Evolutionary conservation across 2,329 filamentous ascomycete species (phyloP), one percentile per base, ranked within the genome.

Genomic region (Tolypocladium capitatum): DNA sequence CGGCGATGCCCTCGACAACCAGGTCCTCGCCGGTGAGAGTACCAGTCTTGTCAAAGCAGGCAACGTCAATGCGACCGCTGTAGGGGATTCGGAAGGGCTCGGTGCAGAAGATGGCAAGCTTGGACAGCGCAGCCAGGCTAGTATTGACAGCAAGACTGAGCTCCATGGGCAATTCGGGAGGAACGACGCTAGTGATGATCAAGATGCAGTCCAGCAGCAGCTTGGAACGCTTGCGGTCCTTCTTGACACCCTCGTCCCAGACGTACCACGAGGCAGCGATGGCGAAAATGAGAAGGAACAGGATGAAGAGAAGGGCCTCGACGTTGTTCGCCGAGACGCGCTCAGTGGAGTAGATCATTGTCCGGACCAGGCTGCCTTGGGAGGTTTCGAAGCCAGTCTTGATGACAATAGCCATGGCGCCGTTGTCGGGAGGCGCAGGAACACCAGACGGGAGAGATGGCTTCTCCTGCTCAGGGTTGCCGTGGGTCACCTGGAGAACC

Each of bases 291-390:
- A 95, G 78, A 28, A 98, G 77, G 75, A 98, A 98, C 50, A 98
- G 76, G 55, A 98, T 98, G 72, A 98, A 98, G 51, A 94, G 76
- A n/a, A 98, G 71, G 2, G 92, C 92, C 68, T 98, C 92, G 41
- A 83, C 83, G 61, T 98, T 97, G 70, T 96, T 96, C 57, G 92
- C 92, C n/a, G 91, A 97, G 24, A 98, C 91, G 55, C 91, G 88
- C 67, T 98, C 92, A 2, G 92, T 98, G 1, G 94, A 96, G 72
- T 95, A 98, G 60, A 98, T 98, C 92, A 98, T 98, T 56, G 92
- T 98, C 52, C 92, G 86, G 51, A 98, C 92, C 51, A 98, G 78
- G 66, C 89, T 96, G 53, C 92, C 92, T 68, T 98, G 94, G 48
- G 91, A 97, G 11, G 92, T 98, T 69, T 98, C 94, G 60, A 98